Percentiles rank a stretch among this genome's conserved stretches.
Conservation (phyloP, 164 flowering plant species). For the Umbellularia californica region DNA sequence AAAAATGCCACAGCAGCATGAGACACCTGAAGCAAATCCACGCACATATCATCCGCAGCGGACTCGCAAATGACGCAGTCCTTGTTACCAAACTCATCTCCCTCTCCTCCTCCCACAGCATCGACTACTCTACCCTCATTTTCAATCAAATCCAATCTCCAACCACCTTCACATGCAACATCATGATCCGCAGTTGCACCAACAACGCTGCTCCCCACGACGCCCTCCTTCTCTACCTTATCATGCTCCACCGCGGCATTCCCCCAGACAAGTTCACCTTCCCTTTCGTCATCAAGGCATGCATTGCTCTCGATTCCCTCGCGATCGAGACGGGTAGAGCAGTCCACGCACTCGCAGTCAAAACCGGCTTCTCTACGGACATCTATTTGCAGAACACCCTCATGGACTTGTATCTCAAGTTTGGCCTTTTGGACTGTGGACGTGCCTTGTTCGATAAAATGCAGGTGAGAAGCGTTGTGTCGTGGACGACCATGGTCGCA, state of each 20-base stretch:
- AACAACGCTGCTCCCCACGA: conserved; percentile 22
- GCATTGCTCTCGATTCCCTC: conserved; percentile 18
- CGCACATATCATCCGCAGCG: conserved; percentile 28
- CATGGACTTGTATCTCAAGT: conserved; percentile 54
- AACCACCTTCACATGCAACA: conserved; percentile 48
- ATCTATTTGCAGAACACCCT: conserved; percentile 41
- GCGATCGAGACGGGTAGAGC: conserved; percentile 33
- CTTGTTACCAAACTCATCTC: conserved; percentile 39
- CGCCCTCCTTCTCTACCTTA: conserved; percentile 41
- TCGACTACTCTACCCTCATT: conserved; percentile 37
- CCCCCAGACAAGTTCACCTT: conserved; percentile 62
- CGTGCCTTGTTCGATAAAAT: conserved; percentile 51
- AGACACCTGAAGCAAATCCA: not conserved
- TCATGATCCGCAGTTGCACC: conserved; percentile 44
- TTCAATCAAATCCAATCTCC: conserved; percentile 39
- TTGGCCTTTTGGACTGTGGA: conserved; percentile 30
- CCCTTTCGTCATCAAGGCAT: conserved; percentile 61
- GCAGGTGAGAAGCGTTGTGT: conserved; percentile 47
- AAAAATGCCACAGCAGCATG: not conserved
- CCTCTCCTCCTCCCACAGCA: conserved; percentile 25
- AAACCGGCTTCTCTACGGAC: conserved; percentile 36
- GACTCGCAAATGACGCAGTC: conserved; percentile 25
- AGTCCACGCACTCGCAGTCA: conserved; percentile 41
- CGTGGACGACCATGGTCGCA: conserved; percentile 57
- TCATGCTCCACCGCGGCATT: conserved; percentile 38